Base-by-base conservation (phyloP, 805 yeast species). In the Pichia membranifaciens region DNA sequence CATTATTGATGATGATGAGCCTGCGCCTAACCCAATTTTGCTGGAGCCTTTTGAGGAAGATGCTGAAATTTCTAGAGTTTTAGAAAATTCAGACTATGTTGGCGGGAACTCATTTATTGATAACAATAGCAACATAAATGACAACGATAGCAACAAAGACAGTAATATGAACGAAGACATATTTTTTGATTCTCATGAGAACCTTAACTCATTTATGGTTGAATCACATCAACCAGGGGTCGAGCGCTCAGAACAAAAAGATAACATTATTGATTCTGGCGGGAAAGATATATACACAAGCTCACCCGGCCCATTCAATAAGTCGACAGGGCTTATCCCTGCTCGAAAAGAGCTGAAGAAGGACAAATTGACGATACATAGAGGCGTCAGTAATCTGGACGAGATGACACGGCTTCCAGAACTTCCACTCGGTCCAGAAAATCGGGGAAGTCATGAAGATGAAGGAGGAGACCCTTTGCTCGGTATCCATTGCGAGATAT, bases 61-160 rank as follows among this genome's bases (percentile, higher is more conserved):
- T 43, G 46, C 35, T 0, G 54, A 51, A 29, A 41, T 51, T 13
- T 48, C 51, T n/a, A 43, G 47, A 21, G 41, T 51, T 21, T 29
- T 51, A 15, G 38, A 45, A 8, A 48, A 40, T 21, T 38, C 41
- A 18, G 44, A 48, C 13, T 48, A 51, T n/a, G 37, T 45, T 25
- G 51, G 50, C 8, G 29, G 10, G 7, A 38, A 38, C 16, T 45
- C 48, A 6, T 31, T 41, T 17, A 31, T 49, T 16, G 50, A 42
- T n/a, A n/a, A n/a, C n/a, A n/a, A n/a, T n/a, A n/a, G n/a, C n/a
- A n/a, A n/a, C n/a, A n/a, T n/a, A n/a, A n/a, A n/a, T n/a, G n/a
- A n/a, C n/a, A n/a, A n/a, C n/a, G n/a, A n/a, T n/a, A 22, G 29
- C 23, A n/a, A n/a, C n/a, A 23, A 44, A 12, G 39, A 41, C 35